phyloP scores from a whole-genome alignment of 352 stramenopile species.

The Globisporangium sylvaticum region DNA sequence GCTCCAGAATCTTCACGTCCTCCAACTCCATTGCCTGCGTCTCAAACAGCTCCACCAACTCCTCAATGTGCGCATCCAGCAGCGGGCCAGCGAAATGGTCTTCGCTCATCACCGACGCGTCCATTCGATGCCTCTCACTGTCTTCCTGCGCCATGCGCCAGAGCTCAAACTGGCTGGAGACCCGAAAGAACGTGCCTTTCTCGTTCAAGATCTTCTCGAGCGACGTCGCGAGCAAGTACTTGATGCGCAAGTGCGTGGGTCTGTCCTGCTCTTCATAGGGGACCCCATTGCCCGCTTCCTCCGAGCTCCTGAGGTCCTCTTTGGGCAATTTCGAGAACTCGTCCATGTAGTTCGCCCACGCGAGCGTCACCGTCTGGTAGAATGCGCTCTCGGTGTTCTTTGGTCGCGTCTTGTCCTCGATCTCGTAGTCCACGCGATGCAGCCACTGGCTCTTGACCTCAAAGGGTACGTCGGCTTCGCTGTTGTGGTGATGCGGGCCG shows the following conservation, averaged over 20 bases:
- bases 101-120: conserved; percentile 23
- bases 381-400: conserved; percentile 40
- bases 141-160: conserved; percentile 79
- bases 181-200: conserved; percentile 45
- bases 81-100: conserved; percentile 40
- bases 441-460: conserved; percentile 42
- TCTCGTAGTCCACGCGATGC: conserved; percentile 65
- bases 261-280: conserved; percentile 55
- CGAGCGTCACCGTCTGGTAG: conserved; percentile 45
- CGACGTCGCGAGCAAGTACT: conserved; percentile 60
- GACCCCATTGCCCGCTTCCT: conserved; percentile 28
- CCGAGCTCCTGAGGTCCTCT: conserved; percentile 29
- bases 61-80: conserved; percentile 41
- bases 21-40: conserved; percentile 42
- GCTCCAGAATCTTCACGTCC: conserved; percentile 31
- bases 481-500: conserved; percentile 56
- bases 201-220: conserved; percentile 49
- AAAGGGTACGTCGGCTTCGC: conserved; percentile 22
- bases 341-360: conserved; percentile 54
- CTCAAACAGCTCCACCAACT: conserved; percentile 53
- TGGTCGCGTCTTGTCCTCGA: conserved; percentile 22
- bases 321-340: conserved; percentile 47
- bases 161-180: conserved; percentile 44
- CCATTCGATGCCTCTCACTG: conserved; percentile 24
- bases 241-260: conserved; percentile 47